phyloP scores from a whole-genome alignment of 2,329 filamentous ascomycete species.

The Colletotrichum musicola region DNA sequence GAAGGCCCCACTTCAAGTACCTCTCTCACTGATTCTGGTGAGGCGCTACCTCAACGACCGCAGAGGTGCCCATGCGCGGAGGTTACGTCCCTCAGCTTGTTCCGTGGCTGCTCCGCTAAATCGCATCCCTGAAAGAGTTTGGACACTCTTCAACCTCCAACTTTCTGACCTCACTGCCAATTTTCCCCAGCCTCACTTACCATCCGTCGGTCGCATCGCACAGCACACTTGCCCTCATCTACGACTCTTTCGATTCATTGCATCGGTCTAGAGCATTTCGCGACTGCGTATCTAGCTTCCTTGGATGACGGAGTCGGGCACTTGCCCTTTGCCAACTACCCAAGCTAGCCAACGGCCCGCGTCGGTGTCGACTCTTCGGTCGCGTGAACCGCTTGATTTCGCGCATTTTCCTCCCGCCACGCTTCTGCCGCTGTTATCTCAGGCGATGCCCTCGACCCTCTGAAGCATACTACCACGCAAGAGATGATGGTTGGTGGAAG shows the following conservation, averaged over 20 bases:
- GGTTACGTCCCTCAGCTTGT: slow-evolving; percentile 31
- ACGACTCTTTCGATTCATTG: slow-evolving; percentile 22
- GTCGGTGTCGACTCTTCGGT: slow-evolving; percentile 45
- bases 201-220: slow-evolving; percentile 37
- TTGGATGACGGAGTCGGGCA: slow-evolving; percentile 34
- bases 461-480: slow-evolving; percentile 47
- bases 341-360: slow-evolving; percentile 23
- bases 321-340: slow-evolving; percentile 15
- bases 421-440: slow-evolving; percentile 13
- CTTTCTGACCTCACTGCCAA: slow-evolving; percentile 39
- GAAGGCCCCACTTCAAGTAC: background rate
- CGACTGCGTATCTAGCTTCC: slow-evolving; percentile 25
- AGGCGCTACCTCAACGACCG: slow-evolving; percentile 4
- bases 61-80: slow-evolving; percentile 24
- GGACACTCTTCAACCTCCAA: slow-evolving; percentile 40
- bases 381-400: slow-evolving; percentile 54
- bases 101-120: slow-evolving; percentile 39
- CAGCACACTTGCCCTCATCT: slow-evolving; percentile 17
- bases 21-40: background rate
- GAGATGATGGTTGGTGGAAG: slow-evolving; percentile 70
- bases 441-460: slow-evolving; percentile 24
- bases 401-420: slow-evolving; percentile 40
- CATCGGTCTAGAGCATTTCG: slow-evolving; percentile 12
- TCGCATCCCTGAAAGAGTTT: slow-evolving; percentile 40
- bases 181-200: slow-evolving; percentile 26